Base-by-base conservation (phyloP, 2,329 filamentous ascomycete genomes). In the Penicillium sp. region DNA sequence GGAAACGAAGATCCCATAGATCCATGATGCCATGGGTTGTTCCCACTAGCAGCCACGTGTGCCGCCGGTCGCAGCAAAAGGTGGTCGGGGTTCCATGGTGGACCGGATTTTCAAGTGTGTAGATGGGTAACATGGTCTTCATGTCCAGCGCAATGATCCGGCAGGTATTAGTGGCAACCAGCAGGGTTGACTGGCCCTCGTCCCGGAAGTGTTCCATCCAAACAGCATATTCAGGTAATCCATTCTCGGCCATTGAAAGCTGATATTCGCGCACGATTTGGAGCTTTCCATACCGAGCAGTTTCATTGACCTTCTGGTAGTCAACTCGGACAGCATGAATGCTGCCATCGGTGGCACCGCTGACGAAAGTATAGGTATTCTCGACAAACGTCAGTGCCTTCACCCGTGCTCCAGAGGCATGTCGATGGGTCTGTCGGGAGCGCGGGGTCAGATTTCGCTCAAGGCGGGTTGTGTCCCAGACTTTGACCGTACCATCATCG, bases 1-100 rank as follows among this genome's bases (percentile, higher is more conserved):
- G 86, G 75, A 98, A 98, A n/a, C 93, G 85, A 32, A 98, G 76
- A 68, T 98, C 93, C 93, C 93, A 98, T 1, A 98, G 77, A 63
- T 95, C 87, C 6, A 98, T 75, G 23, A 97, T 85, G 28, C 94
- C 93, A 64, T 97, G 90, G 0, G 89, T 88, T 0, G 94, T 98
- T 28, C 90, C 93, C 0, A 97, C 72, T 1, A 95, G 78, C 3
- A 98, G 75, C 93, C 93, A 98, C 62, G 93, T 89, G 41, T 86
- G 84, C 63, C 84, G 87, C 47, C 82, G 80, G 61, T 96, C 89
- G 26, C 95, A 78, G 60, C 87, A 91, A 68, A 98, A 96, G 56
- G 88, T 93, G 0, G 88, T 96, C 1, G 89, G 88, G 0, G 85
- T 87, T 10, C 93, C 93, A 62, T 98, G 91, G 59, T 95, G 87